Evolutionary conservation across 83 land plant genomes (phyloP).

Genomic region (Picea engelmannii): DNA sequence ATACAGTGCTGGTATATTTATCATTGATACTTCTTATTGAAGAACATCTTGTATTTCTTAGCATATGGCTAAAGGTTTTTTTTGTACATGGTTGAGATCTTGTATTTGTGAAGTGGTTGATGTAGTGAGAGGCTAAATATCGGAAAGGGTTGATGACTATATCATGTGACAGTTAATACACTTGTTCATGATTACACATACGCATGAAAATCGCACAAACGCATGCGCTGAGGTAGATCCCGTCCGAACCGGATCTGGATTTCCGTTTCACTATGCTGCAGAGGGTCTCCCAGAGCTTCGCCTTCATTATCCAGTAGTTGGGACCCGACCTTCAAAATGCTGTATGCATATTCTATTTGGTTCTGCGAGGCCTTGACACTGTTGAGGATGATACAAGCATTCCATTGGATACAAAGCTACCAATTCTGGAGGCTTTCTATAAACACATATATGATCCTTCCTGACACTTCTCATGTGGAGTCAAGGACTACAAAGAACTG

Average conservation of each 20-base stretch:
- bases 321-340: conserved; percentile 77
- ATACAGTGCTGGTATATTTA: too few species aligned
- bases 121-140: too few species aligned
- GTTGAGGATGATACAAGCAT: conserved; percentile 99
- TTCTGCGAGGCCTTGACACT: conserved; percentile 95
- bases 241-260: conserved; percentile 71
- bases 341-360: conserved; percentile 86
- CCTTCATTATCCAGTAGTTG: conserved; percentile 94
- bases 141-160: too few species aligned
- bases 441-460: conserved; percentile 75
- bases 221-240: conserved; percentile 62
- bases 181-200: too few species aligned
- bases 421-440: conserved; percentile 73
- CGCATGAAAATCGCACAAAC: conserved; percentile 66
- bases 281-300: conserved; percentile 89
- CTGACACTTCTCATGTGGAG: conserved; percentile 80
- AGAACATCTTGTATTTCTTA: too few species aligned
- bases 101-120: too few species aligned
- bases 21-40: too few species aligned
- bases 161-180: too few species aligned
- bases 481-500: too few species aligned
- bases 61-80: too few species aligned
- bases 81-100: too few species aligned
- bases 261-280: conserved; percentile 84
- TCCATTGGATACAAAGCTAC: conserved; percentile 72